Evolutionary conservation across 805 yeast genomes (phyloP).

Genomic region (Pichia deserticola): DNA sequence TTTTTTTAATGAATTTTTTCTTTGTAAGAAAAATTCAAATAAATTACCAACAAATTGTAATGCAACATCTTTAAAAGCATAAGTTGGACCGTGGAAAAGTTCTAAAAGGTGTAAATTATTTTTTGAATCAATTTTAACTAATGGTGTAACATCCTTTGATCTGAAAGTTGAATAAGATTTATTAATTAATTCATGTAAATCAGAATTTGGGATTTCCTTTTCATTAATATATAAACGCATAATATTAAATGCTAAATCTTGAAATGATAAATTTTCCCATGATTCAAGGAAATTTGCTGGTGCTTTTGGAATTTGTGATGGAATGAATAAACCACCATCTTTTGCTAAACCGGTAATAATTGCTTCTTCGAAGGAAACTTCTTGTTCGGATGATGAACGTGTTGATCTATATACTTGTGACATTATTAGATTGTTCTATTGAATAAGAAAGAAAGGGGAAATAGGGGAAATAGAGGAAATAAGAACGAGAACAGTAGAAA

Average conservation of each 20-base stretch:
- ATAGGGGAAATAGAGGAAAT: not conserved
- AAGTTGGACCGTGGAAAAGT: slow-evolving; percentile 98
- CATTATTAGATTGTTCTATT: slow-evolving; percentile 9
- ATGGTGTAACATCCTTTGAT: slow-evolving; percentile 80
- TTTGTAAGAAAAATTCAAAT: slow-evolving; percentile 82
- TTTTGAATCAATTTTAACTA: slow-evolving; percentile 43
- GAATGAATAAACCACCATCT: slow-evolving; percentile 94
- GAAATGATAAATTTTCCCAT: slow-evolving; percentile 74
- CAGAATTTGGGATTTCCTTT: slow-evolving; percentile 66
- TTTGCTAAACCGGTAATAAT: slow-evolving; percentile 88
- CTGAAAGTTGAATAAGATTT: slow-evolving; percentile 90
- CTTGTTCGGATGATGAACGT: slow-evolving; percentile 47
- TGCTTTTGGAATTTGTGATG: slow-evolving; percentile 69
- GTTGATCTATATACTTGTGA: slow-evolving; percentile 73
- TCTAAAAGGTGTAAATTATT: slow-evolving; percentile 68
- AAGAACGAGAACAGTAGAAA: not conserved
- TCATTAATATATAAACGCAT: slow-evolving; percentile 69
- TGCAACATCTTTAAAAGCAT: slow-evolving; percentile 98
- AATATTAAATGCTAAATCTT: slow-evolving; percentile 81
- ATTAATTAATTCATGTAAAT: slow-evolving; percentile 52
- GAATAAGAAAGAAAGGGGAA: not conserved
- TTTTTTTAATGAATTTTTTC: slow-evolving; percentile 54
- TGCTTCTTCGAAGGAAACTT: slow-evolving; percentile 69
- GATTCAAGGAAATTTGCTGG: slow-evolving; percentile 42
- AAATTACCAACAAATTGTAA: slow-evolving; percentile 95